These are phyloP conservation scores for Cryptosporidium sp. DNA, from an alignment of 169 alveolate genomes.

Conservation along the genomic window DNA sequence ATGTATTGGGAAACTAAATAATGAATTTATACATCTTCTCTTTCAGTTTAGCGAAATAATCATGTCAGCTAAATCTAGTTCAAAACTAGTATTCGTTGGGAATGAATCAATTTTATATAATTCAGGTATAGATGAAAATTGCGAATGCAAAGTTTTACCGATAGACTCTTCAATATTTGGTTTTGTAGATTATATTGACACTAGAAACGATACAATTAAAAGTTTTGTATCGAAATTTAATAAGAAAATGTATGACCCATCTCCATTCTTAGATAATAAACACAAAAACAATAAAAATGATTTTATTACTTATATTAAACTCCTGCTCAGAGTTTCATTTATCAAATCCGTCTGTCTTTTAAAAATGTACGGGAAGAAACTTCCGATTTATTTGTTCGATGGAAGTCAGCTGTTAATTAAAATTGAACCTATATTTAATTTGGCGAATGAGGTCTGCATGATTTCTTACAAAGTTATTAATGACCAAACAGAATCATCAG, in stretches of 20 bases:
- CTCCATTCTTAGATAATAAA: background rate
- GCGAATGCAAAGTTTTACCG: background rate
- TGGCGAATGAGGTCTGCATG: background rate
- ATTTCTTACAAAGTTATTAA: constrained; percentile 11
- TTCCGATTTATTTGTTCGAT: constrained; percentile 40
- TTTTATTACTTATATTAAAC: constrained; percentile 12
- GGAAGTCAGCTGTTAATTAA: constrained; percentile 28
- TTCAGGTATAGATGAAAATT: background rate
- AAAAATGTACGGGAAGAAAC: constrained; percentile 40
- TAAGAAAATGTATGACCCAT: background rate
- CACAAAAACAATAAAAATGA: background rate
- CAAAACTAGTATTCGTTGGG: background rate
- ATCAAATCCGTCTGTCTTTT: constrained; percentile 38
- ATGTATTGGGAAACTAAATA: background rate
- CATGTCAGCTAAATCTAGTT: background rate
- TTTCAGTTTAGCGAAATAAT: constrained; percentile 14
- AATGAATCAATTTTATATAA: background rate
- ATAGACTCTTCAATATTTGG: constrained; percentile 25
- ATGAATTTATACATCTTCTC: constrained; percentile 28
- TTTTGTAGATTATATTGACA: constrained; percentile 36
- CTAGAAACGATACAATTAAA: constrained; percentile 6
- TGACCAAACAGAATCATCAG: background rate
- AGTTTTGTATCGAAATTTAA: constrained; percentile 1
- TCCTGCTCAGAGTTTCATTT: constrained; percentile 41
- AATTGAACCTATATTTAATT: constrained; percentile 25